A percentile compares a stretch with the other conserved stretches of the same genome.
These are phyloP conservation scores for Fraxinus xanthoxyloides DNA, from an alignment of 305 asterid genomes.

Conservation along the genomic window DNA sequence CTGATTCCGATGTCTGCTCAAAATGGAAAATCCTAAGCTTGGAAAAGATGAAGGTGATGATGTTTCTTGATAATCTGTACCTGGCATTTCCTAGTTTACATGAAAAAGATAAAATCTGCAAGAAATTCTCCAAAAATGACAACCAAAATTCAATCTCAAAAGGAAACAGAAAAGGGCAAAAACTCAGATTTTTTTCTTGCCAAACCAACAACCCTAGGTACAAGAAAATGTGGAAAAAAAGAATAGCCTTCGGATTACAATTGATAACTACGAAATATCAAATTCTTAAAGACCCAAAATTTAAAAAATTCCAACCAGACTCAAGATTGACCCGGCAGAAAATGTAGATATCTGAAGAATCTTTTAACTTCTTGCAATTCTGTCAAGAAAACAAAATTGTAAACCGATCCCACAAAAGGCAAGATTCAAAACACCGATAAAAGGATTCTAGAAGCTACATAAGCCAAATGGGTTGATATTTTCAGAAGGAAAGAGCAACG, in stretches of 20 bases:
- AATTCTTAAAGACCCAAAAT: not conserved
- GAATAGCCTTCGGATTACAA: not conserved
- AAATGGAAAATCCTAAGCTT: constrained; percentile 38
- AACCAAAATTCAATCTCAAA: not conserved
- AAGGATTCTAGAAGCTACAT: constrained; percentile 12
- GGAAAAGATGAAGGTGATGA: constrained; percentile 31
- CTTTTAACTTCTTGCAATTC: not conserved
- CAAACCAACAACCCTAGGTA: not conserved
- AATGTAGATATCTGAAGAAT: not conserved
- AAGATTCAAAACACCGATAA: not conserved
- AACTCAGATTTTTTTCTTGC: not conserved
- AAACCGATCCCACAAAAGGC: constrained; percentile 4
- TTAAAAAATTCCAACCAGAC: not conserved
- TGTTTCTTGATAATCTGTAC: constrained; percentile 33
- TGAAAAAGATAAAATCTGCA: not conserved
- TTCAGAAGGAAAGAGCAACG: constrained; percentile 2
- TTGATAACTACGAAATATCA: not conserved
- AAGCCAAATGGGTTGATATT: not conserved
- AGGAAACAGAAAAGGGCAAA: not conserved
- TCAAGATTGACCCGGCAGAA: not conserved
- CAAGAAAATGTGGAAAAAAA: not conserved
- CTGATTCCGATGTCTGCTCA: constrained; percentile 42
- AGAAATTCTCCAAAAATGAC: not conserved
- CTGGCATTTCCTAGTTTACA: constrained; percentile 42
- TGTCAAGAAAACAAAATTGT: not conserved